These are phyloP conservation scores for Sarocladium brachiariae DNA, from an alignment of 2,329 filamentous ascomycete species.

Conservation along the genomic window DNA sequence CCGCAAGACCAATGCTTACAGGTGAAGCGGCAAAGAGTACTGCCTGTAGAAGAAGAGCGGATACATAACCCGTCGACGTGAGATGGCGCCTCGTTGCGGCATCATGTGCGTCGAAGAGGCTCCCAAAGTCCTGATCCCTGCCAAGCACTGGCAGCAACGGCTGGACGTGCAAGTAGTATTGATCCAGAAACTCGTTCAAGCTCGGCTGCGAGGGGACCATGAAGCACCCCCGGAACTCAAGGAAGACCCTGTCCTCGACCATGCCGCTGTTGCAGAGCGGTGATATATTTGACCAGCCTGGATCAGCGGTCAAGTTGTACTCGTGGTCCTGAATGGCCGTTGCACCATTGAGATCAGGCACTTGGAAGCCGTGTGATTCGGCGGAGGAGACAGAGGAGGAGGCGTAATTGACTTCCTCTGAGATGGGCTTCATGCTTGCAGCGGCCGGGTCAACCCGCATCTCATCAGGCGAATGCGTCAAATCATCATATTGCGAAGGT, in stretches of 20 bases:
- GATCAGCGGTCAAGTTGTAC: background rate
- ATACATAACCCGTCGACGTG: background rate
- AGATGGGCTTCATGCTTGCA: background rate
- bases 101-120: background rate
- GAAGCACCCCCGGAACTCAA: slow-evolving; percentile 20
- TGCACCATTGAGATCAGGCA: slow-evolving; percentile 15
- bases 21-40: background rate
- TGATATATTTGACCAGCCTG: background rate
- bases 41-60: background rate
- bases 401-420: background rate
- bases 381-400: background rate
- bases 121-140: background rate
- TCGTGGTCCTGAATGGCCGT: slow-evolving; percentile 16
- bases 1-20: background rate
- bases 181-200: slow-evolving; percentile 21
- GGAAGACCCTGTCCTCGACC: slow-evolving; percentile 18
- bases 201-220: slow-evolving; percentile 16
- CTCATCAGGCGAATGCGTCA: background rate
- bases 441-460: background rate
- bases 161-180: slow-evolving; percentile 23
- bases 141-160: slow-evolving; percentile 20
- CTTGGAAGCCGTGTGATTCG: background rate
- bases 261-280: background rate
- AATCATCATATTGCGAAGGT: background rate
- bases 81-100: background rate